phyloP scores from a whole-genome alignment of 352 stramenopile genomes.

The Phytophthora melonis region DNA sequence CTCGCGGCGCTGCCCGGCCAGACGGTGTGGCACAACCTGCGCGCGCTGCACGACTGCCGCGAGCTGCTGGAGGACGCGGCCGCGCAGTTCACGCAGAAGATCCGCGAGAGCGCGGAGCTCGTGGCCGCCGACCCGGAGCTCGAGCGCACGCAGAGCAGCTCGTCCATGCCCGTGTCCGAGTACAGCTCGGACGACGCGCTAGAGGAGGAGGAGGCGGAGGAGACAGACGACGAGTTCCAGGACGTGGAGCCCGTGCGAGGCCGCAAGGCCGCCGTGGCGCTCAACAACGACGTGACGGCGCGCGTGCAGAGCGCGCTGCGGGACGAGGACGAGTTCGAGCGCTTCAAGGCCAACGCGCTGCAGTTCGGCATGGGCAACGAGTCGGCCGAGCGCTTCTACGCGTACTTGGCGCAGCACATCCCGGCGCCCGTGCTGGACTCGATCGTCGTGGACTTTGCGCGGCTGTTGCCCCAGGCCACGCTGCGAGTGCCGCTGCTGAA shows the following conservation, averaged over 20 bases:
- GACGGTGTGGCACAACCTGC: slow-evolving; percentile 74
- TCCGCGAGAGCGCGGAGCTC: slow-evolving; percentile 74
- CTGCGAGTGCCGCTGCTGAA: slow-evolving; percentile 78
- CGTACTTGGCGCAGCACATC: slow-evolving; percentile 70
- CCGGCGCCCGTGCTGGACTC: slow-evolving; percentile 58
- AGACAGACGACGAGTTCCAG: slow-evolving; percentile 51
- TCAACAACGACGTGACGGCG: slow-evolving; percentile 84
- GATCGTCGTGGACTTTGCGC: slow-evolving; percentile 86
- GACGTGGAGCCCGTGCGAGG: slow-evolving; percentile 83
- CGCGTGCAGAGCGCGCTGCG: slow-evolving; percentile 63
- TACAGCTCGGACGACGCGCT: slow-evolving; percentile 64
- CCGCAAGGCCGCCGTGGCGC: slow-evolving; percentile 71
- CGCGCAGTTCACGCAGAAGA: slow-evolving; percentile 66
- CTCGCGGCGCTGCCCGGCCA: slow-evolving; percentile 54
- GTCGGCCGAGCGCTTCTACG: slow-evolving; percentile 69
- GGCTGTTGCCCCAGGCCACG: slow-evolving; percentile 66
- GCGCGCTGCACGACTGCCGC: slow-evolving; percentile 66
- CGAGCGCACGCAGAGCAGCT: slow-evolving; percentile 52
- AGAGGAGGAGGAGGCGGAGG: slow-evolving; percentile 37
- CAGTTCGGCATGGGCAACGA: slow-evolving; percentile 80
- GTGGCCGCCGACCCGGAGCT: slow-evolving; percentile 47
- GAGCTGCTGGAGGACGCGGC: slow-evolving; percentile 47
- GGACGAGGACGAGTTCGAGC: slow-evolving; percentile 70
- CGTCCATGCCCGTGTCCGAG: slow-evolving; percentile 55
- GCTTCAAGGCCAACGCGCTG: slow-evolving; percentile 81